A percentile compares a stretch with the other conserved stretches of the same genome.
Conservation (phyloP, 768 basidiomycete genomes). For the Mycena leptocephala region DNA sequence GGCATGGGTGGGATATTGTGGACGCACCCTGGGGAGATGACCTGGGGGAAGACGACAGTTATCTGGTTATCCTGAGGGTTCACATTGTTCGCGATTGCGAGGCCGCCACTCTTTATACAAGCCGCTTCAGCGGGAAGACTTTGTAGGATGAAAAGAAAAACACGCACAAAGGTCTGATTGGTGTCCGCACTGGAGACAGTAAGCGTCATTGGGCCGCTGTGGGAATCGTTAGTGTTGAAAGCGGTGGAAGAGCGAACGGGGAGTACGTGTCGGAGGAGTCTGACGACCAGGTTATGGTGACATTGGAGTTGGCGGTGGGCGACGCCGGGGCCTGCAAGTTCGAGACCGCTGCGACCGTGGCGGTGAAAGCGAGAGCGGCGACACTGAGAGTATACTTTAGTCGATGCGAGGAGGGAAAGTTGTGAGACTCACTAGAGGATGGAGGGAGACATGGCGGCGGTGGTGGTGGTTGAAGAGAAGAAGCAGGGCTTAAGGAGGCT, state of each 20-base stretch:
- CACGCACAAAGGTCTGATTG: conserved; percentile 8
- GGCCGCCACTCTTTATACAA: neutral
- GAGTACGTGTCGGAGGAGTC: conserved; percentile 28
- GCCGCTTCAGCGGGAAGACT: neutral
- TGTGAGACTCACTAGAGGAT: neutral
- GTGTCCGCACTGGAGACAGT: conserved; percentile 18
- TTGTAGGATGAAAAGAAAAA: too few relatives aligned
- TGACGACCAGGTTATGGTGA: conserved; percentile 29
- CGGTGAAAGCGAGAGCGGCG: conserved; percentile 12
- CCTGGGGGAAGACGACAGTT: neutral
- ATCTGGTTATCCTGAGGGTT: neutral
- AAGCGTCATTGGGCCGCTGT: conserved; percentile 15
- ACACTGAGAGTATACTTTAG: neutral
- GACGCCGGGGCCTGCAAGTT: conserved; percentile 13
- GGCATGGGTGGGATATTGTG: neutral
- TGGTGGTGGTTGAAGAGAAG: neutral
- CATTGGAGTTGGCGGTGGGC: neutral
- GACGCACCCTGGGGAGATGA: neutral
- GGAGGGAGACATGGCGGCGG: conserved; percentile 16
- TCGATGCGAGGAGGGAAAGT: neutral
- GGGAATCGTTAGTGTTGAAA: neutral
- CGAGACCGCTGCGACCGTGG: neutral
- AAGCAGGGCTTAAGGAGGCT: neutral
- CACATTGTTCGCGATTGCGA: neutral
- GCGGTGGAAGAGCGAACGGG: neutral